Percentiles rank a stretch among this genome's conserved stretches.
Conservation (phyloP, 139 green algal genomes). For the Klebsormidium nitens region DNA sequence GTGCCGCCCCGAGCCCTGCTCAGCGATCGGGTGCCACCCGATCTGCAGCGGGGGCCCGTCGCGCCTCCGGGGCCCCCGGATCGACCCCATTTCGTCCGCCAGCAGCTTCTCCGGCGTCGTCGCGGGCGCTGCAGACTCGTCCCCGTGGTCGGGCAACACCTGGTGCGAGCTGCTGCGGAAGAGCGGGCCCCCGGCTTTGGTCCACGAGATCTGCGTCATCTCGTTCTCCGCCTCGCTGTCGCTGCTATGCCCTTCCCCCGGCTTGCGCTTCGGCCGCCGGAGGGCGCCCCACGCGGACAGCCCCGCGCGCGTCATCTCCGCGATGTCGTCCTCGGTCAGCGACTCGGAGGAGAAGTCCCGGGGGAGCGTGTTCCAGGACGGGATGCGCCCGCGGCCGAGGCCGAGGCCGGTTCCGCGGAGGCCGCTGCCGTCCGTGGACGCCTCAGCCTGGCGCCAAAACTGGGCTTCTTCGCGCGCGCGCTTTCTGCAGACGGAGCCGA, state of each 20-base stretch:
- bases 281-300: background rate
- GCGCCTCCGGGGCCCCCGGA: too few relatives aligned
- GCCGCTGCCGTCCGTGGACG: background rate
- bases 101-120: too few relatives aligned
- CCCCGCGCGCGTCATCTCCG: background rate
- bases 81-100: too few relatives aligned
- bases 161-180: conserved; percentile 24
- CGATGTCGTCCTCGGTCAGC: conserved; percentile 25
- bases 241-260: conserved; percentile 27
- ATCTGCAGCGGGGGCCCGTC: too few relatives aligned
- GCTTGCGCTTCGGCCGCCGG: background rate
- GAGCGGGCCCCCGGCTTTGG: conserved; percentile 25
- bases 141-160: too few relatives aligned
- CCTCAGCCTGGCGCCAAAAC: background rate
- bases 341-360: conserved; percentile 30
- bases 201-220: conserved; percentile 23
- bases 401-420: background rate
- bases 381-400: conserved; percentile 29
- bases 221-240: conserved; percentile 22
- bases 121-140: too few relatives aligned
- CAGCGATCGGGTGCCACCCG: too few relatives aligned
- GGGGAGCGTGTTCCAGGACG: conserved; percentile 36
- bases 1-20: too few relatives aligned
- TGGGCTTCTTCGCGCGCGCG: background rate
- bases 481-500: background rate